Evolutionary conservation across 768 basidiomycete genomes (phyloP).

Genomic region (Clitopilus passeckerianus): DNA sequence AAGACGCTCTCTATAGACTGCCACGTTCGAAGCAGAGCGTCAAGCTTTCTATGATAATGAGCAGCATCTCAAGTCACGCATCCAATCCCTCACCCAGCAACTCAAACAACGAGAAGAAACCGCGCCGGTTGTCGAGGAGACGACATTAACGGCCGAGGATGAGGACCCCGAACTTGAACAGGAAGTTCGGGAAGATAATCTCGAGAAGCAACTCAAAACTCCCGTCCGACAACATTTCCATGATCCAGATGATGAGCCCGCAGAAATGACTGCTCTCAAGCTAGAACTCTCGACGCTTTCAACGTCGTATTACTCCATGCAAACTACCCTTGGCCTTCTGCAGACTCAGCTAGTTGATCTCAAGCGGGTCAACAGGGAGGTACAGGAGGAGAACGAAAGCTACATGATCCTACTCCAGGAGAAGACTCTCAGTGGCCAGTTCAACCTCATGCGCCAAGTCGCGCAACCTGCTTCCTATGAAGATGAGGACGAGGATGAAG

Average conservation of each 20-base stretch:
- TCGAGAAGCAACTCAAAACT: constrained; percentile 11
- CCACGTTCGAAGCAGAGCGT: constrained; percentile 87
- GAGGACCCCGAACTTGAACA: constrained; percentile 30
- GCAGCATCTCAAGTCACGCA: constrained; percentile 88
- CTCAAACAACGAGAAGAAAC: constrained; percentile 51
- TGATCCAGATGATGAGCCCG: constrained; percentile 72
- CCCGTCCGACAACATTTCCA: constrained; percentile 41
- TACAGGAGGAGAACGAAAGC: constrained; percentile 96
- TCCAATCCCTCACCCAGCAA: constrained; percentile 70
- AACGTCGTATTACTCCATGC: constrained; percentile 77
- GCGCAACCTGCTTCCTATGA: constrained; percentile 38
- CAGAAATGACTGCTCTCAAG: constrained; percentile 80
- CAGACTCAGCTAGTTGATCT: constrained; percentile 84
- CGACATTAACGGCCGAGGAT: not conserved
- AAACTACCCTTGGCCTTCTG: constrained; percentile 79
- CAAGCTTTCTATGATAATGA: constrained; percentile 93
- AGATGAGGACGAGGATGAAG: constrained; percentile 35
- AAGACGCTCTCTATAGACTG: constrained; percentile 44
- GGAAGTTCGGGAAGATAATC: constrained; percentile 27
- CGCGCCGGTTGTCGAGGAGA: constrained; percentile 24
- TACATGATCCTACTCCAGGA: constrained; percentile 93
- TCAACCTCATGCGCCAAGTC: constrained; percentile 70
- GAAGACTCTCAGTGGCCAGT: constrained; percentile 86
- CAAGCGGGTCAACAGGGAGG: constrained; percentile 79
- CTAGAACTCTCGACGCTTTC: constrained; percentile 85